Evolutionary conservation across 169 alveolate genomes (phyloP), one percentile per base, ranked within the genome.

Genomic region (Theileria parva): DNA sequence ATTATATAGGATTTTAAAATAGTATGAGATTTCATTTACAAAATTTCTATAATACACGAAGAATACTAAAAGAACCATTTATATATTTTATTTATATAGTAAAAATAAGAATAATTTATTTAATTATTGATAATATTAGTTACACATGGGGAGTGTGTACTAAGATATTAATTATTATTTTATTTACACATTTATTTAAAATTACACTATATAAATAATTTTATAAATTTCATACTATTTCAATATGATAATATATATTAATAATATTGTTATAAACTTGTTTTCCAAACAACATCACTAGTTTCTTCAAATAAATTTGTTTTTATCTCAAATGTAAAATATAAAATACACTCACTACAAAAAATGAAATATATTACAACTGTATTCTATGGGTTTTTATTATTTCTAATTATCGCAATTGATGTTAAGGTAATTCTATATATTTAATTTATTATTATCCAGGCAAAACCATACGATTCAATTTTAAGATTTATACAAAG

Each of bases 131-230:
- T 37, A 37, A 6, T 6, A 37, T n/a, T 55, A 55, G 4, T 21
- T 55, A 55, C 27, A 55, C 21, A 55, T 55, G 64, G 64, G 64
- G 64, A 55, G 64, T 55, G 64, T 55, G 64, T 55, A 55, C 5
- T 15, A 55, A n/a, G 7, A 55, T n/a, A n/a, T 55, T 6, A n/a
- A n/a, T 55, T 21, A n/a, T 17, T n/a, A n/a, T 55, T 55, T 55
- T 6, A 55, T 21, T 55, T 55, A 55, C 64, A 55, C 64, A 55
- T 55, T 55, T 55, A n/a, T 55, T 7, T 55, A 6, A n/a, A 55
- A 55, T 55, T 55, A 55, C 9, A 11, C 21, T 21, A 6, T 55
- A 7, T n/a, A 55, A 55, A 57, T 57, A 21, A 13, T 11, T 32
- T 9, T 9, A 21, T 57, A 19, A 57, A 57, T 57, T 57, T 21